Evolutionary conservation across 2,329 filamentous ascomycete species (phyloP).

Genomic region (Verticillium nonalfalfae): DNA sequence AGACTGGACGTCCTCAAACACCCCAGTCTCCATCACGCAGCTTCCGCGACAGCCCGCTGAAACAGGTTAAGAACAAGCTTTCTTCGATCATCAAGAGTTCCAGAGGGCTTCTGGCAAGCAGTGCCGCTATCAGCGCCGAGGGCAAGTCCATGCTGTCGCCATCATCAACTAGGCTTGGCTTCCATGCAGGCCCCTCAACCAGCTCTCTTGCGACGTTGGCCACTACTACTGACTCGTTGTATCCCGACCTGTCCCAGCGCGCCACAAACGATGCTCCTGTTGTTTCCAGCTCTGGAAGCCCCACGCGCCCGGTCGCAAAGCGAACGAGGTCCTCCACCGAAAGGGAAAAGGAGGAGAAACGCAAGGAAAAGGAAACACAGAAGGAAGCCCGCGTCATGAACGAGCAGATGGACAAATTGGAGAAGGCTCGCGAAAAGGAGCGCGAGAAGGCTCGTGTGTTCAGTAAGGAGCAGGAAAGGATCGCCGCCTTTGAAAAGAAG

Average conservation of each 20-base stretch:
- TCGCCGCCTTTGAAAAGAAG: slow-evolving; percentile 46
- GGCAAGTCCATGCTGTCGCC: slow-evolving; percentile 54
- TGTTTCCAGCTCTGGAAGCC: slow-evolving; percentile 29
- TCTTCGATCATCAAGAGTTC: slow-evolving; percentile 88
- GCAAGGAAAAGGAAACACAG: slow-evolving; percentile 60
- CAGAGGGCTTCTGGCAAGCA: slow-evolving; percentile 78
- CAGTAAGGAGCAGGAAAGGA: slow-evolving; percentile 50
- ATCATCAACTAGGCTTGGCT: slow-evolving; percentile 37
- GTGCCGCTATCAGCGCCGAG: slow-evolving; percentile 56
- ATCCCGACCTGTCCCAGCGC: slow-evolving; percentile 39
- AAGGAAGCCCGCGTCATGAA: slow-evolving; percentile 57
- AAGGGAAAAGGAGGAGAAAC: slow-evolving; percentile 58
- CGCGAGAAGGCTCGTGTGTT: slow-evolving; percentile 59
- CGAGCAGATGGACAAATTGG: slow-evolving; percentile 56
- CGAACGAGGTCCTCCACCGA: slow-evolving; percentile 54
- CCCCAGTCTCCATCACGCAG: slow-evolving; percentile 51
- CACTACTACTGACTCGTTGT: slow-evolving; percentile 27
- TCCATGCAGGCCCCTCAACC: slow-evolving; percentile 37
- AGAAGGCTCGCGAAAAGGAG: slow-evolving; percentile 64
- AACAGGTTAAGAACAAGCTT: slow-evolving; percentile 86
- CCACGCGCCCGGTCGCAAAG: slow-evolving; percentile 33
- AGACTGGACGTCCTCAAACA: slow-evolving; percentile 35
- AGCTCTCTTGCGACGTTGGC: slow-evolving; percentile 34
- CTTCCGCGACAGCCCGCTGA: slow-evolving; percentile 71
- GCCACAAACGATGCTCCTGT: slow-evolving; percentile 19